Conservation (phyloP, 106 monocot genomes). For the Posidonia australis region DNA sequence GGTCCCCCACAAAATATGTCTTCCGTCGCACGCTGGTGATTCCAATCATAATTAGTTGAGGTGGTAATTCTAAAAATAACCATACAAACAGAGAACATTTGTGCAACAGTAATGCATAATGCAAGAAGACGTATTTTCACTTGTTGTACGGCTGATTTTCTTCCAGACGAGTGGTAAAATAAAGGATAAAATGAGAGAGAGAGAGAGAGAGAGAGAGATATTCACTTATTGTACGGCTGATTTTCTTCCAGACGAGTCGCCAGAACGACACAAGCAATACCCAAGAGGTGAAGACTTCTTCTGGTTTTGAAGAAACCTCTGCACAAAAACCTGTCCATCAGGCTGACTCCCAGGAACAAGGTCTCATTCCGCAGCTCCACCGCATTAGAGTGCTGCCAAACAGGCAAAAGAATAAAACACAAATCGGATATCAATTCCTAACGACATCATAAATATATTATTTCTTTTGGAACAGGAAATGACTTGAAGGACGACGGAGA, state of each 20-base stretch:
- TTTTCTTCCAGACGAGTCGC: conserved; percentile 90
- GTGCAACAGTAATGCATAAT: too few species aligned
- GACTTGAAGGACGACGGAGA: not conserved
- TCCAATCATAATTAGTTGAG: not conserved
- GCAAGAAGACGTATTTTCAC: too few species aligned
- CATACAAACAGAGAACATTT: too few species aligned
- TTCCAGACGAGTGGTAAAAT: conserved; percentile 80
- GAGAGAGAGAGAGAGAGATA: not conserved
- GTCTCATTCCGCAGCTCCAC: conserved; percentile 59
- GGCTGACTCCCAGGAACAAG: conserved; percentile 66
- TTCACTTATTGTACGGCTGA: conserved; percentile 77
- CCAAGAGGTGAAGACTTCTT: conserved; percentile 60
- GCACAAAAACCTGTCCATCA: conserved; percentile 74
- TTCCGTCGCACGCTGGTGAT: conserved; percentile 44
- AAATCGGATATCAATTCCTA: too few species aligned
- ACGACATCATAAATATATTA: too few species aligned
- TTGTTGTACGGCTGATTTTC: conserved; percentile 90
- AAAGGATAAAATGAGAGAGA: too few species aligned
- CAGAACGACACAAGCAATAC: conserved; percentile 71
- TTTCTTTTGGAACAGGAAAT: too few species aligned
- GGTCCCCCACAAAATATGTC: conserved; percentile 46
- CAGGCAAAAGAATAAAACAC: too few species aligned
- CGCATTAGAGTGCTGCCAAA: conserved; percentile 45
- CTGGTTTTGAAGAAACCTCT: conserved; percentile 56
- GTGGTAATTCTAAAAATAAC: not conserved